Conservation (phyloP, 2,329 filamentous ascomycete species). For the Colletotrichum higginsianum region DNA sequence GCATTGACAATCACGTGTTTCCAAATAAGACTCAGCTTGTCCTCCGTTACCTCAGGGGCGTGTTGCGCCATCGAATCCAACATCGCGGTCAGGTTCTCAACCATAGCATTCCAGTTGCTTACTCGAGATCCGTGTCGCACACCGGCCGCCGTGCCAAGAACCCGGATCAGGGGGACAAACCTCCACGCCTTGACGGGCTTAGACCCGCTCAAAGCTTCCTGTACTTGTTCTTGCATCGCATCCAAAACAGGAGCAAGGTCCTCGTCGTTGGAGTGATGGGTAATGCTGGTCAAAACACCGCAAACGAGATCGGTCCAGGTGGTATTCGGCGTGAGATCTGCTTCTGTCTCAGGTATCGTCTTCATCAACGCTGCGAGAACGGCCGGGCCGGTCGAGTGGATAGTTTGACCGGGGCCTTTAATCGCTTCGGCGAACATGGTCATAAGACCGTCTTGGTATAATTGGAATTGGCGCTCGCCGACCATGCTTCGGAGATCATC, state of each 20-base stretch:
- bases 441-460: constrained; percentile 92
- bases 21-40: constrained; percentile 66
- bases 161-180: constrained; percentile 64
- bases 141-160: constrained; percentile 80
- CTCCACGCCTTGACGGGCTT: constrained; percentile 54
- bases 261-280: constrained; percentile 84
- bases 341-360: constrained; percentile 66
- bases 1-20: constrained; percentile 69
- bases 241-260: constrained; percentile 80
- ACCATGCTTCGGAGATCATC: constrained; percentile 73
- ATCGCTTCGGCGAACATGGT: constrained; percentile 89
- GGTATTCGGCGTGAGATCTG: constrained; percentile 60
- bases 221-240: constrained; percentile 68
- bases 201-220: constrained; percentile 56
- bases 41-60: constrained; percentile 52
- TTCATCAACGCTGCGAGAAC: constrained; percentile 68
- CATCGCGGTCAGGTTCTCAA: constrained; percentile 69
- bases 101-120: constrained; percentile 77
- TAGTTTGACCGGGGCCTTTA: constrained; percentile 71
- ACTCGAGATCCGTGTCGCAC: constrained; percentile 88
- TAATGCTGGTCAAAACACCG: constrained; percentile 83
- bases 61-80: constrained; percentile 64
- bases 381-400: constrained; percentile 72
- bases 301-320: constrained; percentile 77
- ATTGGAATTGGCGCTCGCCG: constrained; percentile 70